phyloP scores from a whole-genome alignment of 148 eudicot genomes.

The Nepenthes mirabilis region DNA sequence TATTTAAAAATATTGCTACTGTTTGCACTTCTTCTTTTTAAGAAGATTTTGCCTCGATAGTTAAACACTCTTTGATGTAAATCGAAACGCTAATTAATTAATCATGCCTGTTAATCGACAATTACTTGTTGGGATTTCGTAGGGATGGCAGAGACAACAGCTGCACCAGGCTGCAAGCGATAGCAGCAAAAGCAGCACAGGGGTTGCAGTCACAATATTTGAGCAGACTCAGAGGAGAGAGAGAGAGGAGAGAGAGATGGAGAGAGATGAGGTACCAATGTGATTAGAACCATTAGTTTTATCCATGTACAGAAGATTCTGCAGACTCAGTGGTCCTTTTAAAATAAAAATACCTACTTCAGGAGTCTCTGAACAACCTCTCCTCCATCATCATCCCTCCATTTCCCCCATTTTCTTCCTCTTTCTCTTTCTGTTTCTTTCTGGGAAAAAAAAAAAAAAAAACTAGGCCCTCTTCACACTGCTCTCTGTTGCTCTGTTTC shows the following conservation, averaged over 20 bases:
- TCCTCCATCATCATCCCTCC: not conserved
- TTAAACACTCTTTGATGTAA: too few species aligned
- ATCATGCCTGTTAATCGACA: not conserved
- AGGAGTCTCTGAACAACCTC: not conserved
- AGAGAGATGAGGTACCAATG: conserved; percentile 15
- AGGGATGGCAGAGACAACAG: conserved; percentile 65
- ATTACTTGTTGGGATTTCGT: conserved; percentile 58
- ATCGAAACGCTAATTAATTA: conserved; percentile 2
- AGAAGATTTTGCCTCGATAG: too few species aligned
- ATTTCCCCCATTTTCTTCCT: too few species aligned
- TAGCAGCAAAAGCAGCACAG: conserved; percentile 33
- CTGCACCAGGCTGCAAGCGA: conserved; percentile 31
- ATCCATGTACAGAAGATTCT: conserved; percentile 79
- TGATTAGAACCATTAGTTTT: conserved; percentile 67
- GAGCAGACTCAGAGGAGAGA: conserved; percentile 10
- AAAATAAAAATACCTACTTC: not conserved
- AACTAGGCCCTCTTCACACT: too few species aligned
- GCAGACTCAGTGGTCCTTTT: conserved; percentile 19
- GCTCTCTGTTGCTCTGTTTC: too few species aligned
- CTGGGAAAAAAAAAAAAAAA: too few species aligned
- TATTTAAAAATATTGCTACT: too few species aligned
- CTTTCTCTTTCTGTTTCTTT: too few species aligned
- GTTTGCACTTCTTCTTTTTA: too few species aligned
- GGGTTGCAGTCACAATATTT: conserved; percentile 34
- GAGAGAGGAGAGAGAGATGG: conserved; percentile 1